Evolutionary conservation across 1,284 basidiomycete genomes (phyloP).

Genomic region (Taiwanofungus camphoratus): DNA sequence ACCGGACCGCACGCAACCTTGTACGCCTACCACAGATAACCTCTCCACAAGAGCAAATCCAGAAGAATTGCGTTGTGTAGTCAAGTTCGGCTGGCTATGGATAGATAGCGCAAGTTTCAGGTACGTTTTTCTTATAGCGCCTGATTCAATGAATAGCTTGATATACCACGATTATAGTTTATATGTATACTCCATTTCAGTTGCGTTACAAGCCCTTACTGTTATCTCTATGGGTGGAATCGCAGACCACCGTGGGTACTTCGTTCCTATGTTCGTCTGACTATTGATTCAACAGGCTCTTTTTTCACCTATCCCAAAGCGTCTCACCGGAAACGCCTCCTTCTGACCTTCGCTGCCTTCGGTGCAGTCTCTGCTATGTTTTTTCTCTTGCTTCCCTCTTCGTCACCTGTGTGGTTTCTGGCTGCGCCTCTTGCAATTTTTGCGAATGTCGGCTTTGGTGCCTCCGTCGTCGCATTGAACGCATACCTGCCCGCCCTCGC

Average conservation of each 20-base stretch:
- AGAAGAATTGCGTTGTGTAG: constrained; percentile 51
- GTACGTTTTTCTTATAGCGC: constrained; percentile 34
- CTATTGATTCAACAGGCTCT: neutral
- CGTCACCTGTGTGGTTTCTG: constrained; percentile 60
- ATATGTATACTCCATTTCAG: constrained; percentile 82
- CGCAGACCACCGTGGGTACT: constrained; percentile 74
- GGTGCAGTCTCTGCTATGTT: constrained; percentile 63
- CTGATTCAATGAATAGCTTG: neutral
- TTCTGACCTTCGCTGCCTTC: constrained; percentile 66
- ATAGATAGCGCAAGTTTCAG: constrained; percentile 86
- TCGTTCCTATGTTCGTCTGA: neutral
- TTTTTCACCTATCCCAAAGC: constrained; percentile 38
- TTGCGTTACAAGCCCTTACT: constrained; percentile 80
- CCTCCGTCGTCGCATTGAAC: constrained; percentile 83
- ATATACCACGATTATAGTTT: constrained; percentile 43
- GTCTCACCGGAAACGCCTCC: constrained; percentile 69
- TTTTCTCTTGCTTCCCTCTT: constrained; percentile 71
- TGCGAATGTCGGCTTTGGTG: constrained; percentile 81
- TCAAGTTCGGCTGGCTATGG: constrained; percentile 74
- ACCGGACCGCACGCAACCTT: constrained; percentile 54
- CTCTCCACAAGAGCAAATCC: constrained; percentile 16
- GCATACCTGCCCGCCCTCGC: constrained; percentile 81
- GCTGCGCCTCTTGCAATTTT: constrained; percentile 59
- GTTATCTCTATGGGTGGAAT: constrained; percentile 89
- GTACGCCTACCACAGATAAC: constrained; percentile 26